Evolutionary conservation across 495 filamentous ascomycete genomes (phyloP), one percentile per base, ranked within the genome.

Genomic region (Friedmanniomyces simplex): DNA sequence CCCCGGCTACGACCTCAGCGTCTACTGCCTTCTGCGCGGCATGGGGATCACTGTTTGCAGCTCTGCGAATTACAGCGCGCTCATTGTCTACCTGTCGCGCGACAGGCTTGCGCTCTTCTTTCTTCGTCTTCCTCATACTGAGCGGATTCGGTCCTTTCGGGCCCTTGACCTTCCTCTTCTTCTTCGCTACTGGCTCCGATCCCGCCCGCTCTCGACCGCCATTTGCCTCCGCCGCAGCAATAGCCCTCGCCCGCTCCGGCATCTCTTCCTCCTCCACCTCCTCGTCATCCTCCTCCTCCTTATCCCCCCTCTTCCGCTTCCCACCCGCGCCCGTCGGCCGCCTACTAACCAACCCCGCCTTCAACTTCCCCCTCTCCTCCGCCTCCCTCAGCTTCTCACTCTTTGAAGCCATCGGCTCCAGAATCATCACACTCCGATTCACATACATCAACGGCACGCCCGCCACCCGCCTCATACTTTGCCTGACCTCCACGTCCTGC

Each of bases 111-210:
- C 1, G n/a, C 2, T 24, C 24, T 12, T 45, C 52, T 10, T n/a
- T 28, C 74, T 86, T 89, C 53, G 82, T 69, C 73, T 96, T 98
- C 77, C 88, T 94, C 62, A 95, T 73, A 58, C 89, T 83, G 60
- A 97, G 74, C 11, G 93, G 93, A 75, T 98, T 98, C 10, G 91
- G 89, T 8, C 77, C 84, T 70, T 91, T 96, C 0, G 74, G 77
- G 20, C 91, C 90, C 58, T 81, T 76, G 51, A 69, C 72, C 62
- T 76, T 85, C 59, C 76, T 84, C 59, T 77, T 86, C 66, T 81
- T 84, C 70, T 80, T 83, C 63, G 76, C 73, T 12, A 67, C 57
- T 16, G 60, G 41, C 6, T 54, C 22, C 16, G 59, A 50, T 57
- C 20, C 59, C 54, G 45, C 53, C 28, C 13, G 21, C 32, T 4